A percentile compares a stretch with the other conserved stretches of the same genome.
Evolutionary conservation across 257 asterid species (phyloP).

Genomic region (Nicotiana paniculata): DNA sequence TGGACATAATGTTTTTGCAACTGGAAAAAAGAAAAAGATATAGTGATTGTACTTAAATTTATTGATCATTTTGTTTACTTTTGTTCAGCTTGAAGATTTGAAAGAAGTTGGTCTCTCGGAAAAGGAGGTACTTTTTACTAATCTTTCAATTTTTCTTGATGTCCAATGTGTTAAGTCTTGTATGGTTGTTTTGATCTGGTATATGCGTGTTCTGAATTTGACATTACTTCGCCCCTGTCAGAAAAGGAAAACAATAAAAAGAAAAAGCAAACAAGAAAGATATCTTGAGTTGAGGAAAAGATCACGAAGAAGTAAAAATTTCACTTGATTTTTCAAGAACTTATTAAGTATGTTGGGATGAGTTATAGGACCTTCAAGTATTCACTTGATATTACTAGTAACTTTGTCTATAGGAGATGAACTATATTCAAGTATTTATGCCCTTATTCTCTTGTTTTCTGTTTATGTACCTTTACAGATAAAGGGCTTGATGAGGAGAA

Average conservation of each 20-base stretch:
- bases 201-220: not conserved
- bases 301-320: not conserved
- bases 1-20: not conserved
- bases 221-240: not conserved
- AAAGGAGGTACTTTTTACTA: constrained; percentile 51
- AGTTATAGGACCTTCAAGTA: not conserved
- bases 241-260: not conserved
- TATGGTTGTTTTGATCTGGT: not conserved
- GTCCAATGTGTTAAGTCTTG: not conserved
- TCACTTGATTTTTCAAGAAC: constrained; percentile 4
- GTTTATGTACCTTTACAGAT: constrained; percentile 29
- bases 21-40: not conserved
- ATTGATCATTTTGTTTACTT: not conserved
- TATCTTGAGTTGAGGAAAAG: not conserved
- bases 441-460: not conserved
- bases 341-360: not conserved
- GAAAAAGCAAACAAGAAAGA: not conserved
- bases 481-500: constrained; percentile 63
- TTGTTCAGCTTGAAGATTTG: constrained; percentile 71
- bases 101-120: constrained; percentile 70
- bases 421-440: not conserved
- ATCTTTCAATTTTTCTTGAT: not conserved
- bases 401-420: not conserved
- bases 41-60: not conserved
- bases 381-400: not conserved